Base-by-base conservation (phyloP, 139 green algal species). In the Prasinococcaceae sp. region DNA sequence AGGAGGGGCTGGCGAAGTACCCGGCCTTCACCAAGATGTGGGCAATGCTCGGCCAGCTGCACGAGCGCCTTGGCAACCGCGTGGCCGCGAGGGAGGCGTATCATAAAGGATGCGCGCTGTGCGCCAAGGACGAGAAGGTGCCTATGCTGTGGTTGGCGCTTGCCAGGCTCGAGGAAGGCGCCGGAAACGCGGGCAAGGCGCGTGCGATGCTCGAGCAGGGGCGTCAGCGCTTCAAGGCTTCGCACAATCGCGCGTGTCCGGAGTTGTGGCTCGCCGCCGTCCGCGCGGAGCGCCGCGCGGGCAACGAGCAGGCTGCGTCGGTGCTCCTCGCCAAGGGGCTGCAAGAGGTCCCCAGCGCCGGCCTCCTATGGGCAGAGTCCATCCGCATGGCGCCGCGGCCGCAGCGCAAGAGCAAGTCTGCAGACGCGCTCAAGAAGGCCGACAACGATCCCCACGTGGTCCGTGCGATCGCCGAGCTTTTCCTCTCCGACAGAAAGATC, bases 31-130 rank as follows among this genome's bases (percentile, higher is more conserved):
- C 75, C 51, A 96, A 96, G 80, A 65, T 95, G 41, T 88, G 83
- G 70, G 58, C 95, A 8, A 96, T 96, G 89, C 48, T 87, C 36
- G 88, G 81, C 5, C 88, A 95, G 75, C 69, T 95, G 65, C 83
- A 94, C 61, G 73, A 82, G 67, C 60, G 74, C 40, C 16, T 17
- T 53, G 14, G 5, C 8, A 41, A 30, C 45, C 30, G 5, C 30
- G 45, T 41, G 29, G 67, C 55, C 3, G 76, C 78, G 20, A 33
- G 78, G 5, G 33, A 67, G 14, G 75, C 66, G 22, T 85, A 79
- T 55, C 44, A 52, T 9, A 20, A 46, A 20, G 68, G 68, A 12
- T 29, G 59, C 4, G 43, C 47, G 36, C 28, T 48, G 22, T 76
- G 68, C 46, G 62, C 62, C 17, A 22, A 50, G 30, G 47, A 37